Evolutionary conservation across 352 stramenopile species (phyloP).

Genomic region (Phytopythium ostracodes): DNA sequence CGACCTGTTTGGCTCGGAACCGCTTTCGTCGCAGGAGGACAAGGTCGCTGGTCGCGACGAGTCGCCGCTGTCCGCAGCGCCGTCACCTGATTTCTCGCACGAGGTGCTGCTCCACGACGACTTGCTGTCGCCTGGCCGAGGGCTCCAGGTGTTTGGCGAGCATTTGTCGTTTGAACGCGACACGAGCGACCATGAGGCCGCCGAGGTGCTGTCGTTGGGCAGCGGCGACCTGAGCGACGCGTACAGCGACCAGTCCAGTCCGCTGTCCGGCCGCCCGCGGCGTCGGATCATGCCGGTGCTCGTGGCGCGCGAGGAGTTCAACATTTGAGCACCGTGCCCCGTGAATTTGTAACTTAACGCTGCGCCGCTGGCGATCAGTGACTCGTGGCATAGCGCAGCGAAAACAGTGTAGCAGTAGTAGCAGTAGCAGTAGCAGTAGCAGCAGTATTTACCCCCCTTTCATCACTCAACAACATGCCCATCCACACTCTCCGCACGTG

Average conservation of each 20-base stretch:
- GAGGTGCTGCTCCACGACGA: background rate
- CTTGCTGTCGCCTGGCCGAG: conserved; percentile 18
- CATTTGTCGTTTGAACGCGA: conserved; percentile 38
- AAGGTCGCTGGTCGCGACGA: background rate
- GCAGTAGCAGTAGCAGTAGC: background rate
- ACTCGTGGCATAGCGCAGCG: background rate
- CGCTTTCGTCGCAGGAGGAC: background rate
- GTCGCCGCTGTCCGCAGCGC: background rate
- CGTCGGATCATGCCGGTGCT: conserved; percentile 52
- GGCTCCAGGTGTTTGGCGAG: conserved; percentile 39
- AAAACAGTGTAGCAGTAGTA: background rate
- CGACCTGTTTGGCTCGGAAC: conserved; percentile 11
- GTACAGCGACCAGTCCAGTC: conserved; percentile 21
- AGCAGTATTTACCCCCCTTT: conserved; percentile 1
- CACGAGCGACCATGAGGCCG: conserved; percentile 21
- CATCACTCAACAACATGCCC: background rate
- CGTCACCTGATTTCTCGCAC: background rate
- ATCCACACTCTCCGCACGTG: background rate
- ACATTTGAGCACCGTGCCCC: conserved; percentile 28
- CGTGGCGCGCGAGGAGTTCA: conserved; percentile 47
- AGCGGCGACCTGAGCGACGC: conserved; percentile 19
- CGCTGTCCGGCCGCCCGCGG: conserved; percentile 26
- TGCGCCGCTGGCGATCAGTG: background rate
- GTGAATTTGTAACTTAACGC: background rate
- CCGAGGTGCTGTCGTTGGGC: conserved; percentile 14